These are phyloP conservation scores for Phanerochaete carnosa DNA, from an alignment of 768 basidiomycete species.

Conservation along the genomic window DNA sequence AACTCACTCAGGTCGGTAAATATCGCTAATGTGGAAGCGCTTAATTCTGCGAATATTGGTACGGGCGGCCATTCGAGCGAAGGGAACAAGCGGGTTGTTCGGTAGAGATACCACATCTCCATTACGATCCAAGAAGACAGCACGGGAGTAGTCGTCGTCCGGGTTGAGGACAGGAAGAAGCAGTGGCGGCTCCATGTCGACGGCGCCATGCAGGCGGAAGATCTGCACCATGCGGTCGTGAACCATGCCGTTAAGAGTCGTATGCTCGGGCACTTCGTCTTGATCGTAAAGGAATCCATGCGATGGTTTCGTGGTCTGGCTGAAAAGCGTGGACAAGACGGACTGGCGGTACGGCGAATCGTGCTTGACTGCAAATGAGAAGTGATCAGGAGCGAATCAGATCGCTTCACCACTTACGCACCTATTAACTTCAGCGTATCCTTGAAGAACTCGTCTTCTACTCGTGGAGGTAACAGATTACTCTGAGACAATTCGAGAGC, in stretches of 20 bases:
- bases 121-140: constrained; percentile 74
- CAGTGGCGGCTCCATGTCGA: constrained; percentile 84
- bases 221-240: constrained; percentile 73
- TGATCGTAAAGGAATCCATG: constrained; percentile 74
- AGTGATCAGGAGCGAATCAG: neutral
- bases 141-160: constrained; percentile 56
- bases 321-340: constrained; percentile 76
- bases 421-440: constrained; percentile 75
- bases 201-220: constrained; percentile 87
- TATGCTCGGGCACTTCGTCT: constrained; percentile 68
- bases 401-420: constrained; percentile 34
- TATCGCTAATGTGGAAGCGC: constrained; percentile 74
- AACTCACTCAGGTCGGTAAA: constrained; percentile 63
- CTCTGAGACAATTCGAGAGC: constrained; percentile 85
- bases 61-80: constrained; percentile 80
- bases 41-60: constrained; percentile 69
- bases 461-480: constrained; percentile 63
- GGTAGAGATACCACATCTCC: constrained; percentile 76
- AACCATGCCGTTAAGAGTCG: constrained; percentile 69
- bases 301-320: constrained; percentile 59
- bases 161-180: constrained; percentile 67
- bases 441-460: constrained; percentile 87
- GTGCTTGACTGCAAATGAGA: constrained; percentile 52
- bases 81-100: constrained; percentile 67
- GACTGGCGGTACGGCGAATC: constrained; percentile 81